These are phyloP conservation scores for Lentinula sp. DNA, from an alignment of 768 basidiomycete genomes.

Conservation along the genomic window DNA sequence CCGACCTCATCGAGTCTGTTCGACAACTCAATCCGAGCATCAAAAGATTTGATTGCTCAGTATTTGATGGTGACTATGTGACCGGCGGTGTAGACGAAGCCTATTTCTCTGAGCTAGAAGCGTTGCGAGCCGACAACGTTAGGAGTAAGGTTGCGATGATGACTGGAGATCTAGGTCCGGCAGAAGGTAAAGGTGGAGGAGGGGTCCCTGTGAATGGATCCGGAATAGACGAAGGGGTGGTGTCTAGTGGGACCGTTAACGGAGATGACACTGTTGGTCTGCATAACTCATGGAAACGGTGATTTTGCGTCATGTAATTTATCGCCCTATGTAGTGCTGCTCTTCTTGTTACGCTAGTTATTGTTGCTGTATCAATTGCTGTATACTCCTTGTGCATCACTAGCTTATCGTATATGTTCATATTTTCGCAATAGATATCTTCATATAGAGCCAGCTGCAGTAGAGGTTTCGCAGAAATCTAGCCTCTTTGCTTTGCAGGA, in stretches of 20 bases:
- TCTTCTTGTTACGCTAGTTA: background rate
- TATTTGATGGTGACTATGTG: slow-evolving; percentile 95
- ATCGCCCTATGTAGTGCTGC: background rate
- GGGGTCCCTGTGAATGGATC: slow-evolving; percentile 16
- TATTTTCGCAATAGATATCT: background rate
- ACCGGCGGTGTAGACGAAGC: slow-evolving; percentile 86
- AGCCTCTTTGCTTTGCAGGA: too few relatives aligned
- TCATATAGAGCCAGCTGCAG: background rate
- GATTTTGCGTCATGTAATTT: background rate
- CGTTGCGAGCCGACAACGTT: slow-evolving; percentile 74
- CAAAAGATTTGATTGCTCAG: slow-evolving; percentile 86
- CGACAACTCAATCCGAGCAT: slow-evolving; percentile 78
- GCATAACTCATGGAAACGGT: slow-evolving; percentile 60
- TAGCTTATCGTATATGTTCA: too few relatives aligned
- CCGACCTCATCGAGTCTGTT: slow-evolving; percentile 83
- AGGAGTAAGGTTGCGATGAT: slow-evolving; percentile 42
- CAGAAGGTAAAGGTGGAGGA: slow-evolving; percentile 29
- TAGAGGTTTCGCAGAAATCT: too few relatives aligned
- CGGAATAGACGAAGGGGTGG: slow-evolving; percentile 12
- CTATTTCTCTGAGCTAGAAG: slow-evolving; percentile 75
- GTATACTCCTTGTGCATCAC: too few relatives aligned
- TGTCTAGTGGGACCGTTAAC: slow-evolving; percentile 41
- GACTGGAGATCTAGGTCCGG: slow-evolving; percentile 21
- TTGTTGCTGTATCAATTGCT: slow-evolving; percentile 4
- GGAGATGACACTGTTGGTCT: slow-evolving; percentile 77